phyloP scores from a whole-genome alignment of 2,329 filamentous ascomycete species.

The Fusarium armeniacum region DNA sequence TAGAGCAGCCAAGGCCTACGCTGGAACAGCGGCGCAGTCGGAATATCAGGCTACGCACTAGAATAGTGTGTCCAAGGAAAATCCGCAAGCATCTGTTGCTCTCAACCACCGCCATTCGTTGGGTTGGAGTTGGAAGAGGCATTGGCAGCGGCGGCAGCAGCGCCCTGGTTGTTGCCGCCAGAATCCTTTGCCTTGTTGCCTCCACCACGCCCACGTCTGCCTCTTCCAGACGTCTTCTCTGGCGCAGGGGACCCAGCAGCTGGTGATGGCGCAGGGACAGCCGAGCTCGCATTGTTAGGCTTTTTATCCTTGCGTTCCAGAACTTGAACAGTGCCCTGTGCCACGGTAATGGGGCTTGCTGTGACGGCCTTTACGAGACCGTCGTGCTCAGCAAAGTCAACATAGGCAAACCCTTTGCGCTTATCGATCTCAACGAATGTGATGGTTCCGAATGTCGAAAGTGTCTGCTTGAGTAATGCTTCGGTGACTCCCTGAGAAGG shows the following conservation, averaged over 20 bases:
- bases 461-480: constrained; percentile 78
- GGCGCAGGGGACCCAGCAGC: constrained; percentile 37
- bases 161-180: constrained; percentile 31
- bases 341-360: constrained; percentile 85
- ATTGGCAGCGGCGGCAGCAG: neutral
- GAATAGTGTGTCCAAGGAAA: constrained; percentile 34
- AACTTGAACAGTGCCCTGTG: constrained; percentile 88
- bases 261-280: constrained; percentile 33
- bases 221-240: constrained; percentile 52
- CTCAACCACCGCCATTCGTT: constrained; percentile 43
- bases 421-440: constrained; percentile 91
- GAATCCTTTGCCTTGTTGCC: constrained; percentile 49
- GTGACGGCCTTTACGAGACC: constrained; percentile 82
- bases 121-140: constrained; percentile 6
- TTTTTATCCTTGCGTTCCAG: constrained; percentile 81
- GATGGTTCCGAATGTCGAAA: constrained; percentile 80
- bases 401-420: constrained; percentile 93
- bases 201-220: constrained; percentile 54
- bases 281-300: constrained; percentile 44
- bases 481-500: constrained; percentile 94
- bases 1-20: constrained; percentile 10
- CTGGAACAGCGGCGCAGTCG: constrained; percentile 24
- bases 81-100: constrained; percentile 2
- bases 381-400: constrained; percentile 84
- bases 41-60: constrained; percentile 26